phyloP scores from a whole-genome alignment of 257 asterid species.

The Solanum appendiculatum region DNA sequence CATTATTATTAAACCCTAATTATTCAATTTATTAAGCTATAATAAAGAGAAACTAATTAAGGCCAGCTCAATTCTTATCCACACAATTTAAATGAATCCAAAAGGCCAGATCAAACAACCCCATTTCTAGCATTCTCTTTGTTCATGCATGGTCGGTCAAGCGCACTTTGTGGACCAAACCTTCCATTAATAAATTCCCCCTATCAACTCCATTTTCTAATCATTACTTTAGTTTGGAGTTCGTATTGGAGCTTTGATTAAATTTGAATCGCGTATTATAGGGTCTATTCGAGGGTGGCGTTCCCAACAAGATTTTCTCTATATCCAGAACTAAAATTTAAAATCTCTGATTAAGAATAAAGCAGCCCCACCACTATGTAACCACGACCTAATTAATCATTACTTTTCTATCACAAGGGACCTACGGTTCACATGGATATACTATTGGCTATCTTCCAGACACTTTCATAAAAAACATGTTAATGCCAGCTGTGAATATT shows the following conservation, averaged over 20 bases:
- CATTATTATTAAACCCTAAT: too few species aligned
- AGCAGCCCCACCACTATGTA: too few species aligned
- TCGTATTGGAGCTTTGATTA: too few species aligned
- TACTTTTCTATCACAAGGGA: not conserved
- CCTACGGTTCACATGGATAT: constrained; percentile 14
- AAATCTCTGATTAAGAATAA: too few species aligned
- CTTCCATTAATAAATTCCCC: not conserved
- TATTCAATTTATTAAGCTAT: too few species aligned
- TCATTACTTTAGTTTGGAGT: not conserved
- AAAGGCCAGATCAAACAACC: not conserved
- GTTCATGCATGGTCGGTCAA: not conserved
- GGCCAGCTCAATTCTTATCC: not conserved
- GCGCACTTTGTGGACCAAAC: not conserved
- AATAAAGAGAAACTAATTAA: not conserved
- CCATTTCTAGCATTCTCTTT: not conserved
- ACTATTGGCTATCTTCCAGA: constrained; percentile 3
- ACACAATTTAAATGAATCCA: not conserved
- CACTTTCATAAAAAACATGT: constrained; percentile 26
- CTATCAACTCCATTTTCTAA: not conserved
- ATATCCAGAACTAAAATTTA: too few species aligned
- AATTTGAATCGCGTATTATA: too few species aligned
- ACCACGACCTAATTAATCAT: too few species aligned
- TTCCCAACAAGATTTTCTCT: too few species aligned
- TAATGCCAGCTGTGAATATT: constrained; percentile 23
- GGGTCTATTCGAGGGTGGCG: too few species aligned